A percentile compares a stretch with the other conserved stretches of the same genome.
These are phyloP conservation scores for Corymbia maculata DNA, from an alignment of 345 rosid genomes.

Conservation along the genomic window DNA sequence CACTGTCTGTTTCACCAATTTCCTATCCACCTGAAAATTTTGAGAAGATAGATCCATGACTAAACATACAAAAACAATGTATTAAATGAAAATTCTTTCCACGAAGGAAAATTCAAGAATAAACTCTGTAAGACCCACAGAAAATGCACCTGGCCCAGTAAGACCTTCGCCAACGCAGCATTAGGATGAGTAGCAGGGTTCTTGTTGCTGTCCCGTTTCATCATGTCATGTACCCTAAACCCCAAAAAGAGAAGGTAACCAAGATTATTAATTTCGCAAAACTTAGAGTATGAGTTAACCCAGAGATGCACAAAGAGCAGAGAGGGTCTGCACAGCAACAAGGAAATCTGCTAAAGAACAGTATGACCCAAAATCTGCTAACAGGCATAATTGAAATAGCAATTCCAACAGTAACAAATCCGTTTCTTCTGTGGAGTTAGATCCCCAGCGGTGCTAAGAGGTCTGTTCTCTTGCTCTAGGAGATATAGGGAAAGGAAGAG, in stretches of 20 bases:
- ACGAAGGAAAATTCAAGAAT: not conserved
- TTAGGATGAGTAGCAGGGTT: conserved; percentile 64
- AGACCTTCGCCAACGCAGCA: conserved; percentile 70
- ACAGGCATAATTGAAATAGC: not conserved
- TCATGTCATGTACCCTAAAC: conserved; percentile 78
- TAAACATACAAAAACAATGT: not conserved
- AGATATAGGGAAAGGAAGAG: not conserved
- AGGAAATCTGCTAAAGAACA: not conserved
- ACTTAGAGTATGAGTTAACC: not conserved
- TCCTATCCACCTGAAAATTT: conserved; percentile 79
- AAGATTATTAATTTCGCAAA: not conserved
- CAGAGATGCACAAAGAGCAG: not conserved
- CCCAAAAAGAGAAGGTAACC: conserved; percentile 1
- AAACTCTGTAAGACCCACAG: not conserved
- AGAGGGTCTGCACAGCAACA: not conserved
- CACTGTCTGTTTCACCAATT: conserved; percentile 93
- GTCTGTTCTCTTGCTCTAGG: not conserved
- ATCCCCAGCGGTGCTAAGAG: not conserved
- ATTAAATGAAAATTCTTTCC: not conserved
- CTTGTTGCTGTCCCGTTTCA: conserved; percentile 70
- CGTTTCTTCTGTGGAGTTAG: not conserved
- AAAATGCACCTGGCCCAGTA: conserved; percentile 59
- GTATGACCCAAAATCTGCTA: not conserved
- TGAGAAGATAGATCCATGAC: conserved; percentile 1
- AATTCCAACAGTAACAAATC: not conserved